Percentiles rank a stretch among this genome's conserved stretches.
phyloP scores from a whole-genome alignment of 208 protist genomes.

The Trypanosomatidae sp. region DNA sequence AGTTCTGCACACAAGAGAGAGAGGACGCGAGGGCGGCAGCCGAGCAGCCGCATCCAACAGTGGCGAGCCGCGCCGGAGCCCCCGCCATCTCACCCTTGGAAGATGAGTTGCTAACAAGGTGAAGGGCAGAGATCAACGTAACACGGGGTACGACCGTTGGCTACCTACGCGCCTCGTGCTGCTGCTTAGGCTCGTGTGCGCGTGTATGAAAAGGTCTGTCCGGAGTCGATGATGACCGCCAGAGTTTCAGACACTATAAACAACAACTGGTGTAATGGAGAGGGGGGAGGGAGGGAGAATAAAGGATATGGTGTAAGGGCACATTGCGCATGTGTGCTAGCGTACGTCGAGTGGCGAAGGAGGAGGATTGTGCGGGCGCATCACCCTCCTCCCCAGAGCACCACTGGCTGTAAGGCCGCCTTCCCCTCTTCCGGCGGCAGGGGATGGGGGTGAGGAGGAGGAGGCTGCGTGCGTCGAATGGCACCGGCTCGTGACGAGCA shows the following conservation, averaged over 20 bases:
- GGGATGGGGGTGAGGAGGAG: not conserved
- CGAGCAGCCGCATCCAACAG: conserved; percentile 2
- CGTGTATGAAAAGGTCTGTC: not conserved
- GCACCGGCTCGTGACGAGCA: not conserved
- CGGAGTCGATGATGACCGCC: not conserved
- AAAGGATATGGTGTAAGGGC: not conserved
- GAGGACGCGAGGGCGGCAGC: not conserved
- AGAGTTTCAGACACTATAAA: not conserved
- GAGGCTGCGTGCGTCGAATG: not conserved
- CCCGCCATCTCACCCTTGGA: not conserved
- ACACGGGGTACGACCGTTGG: not conserved
- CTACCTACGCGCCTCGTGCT: not conserved
- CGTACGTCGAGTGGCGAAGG: not conserved
- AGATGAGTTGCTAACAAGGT: not conserved
- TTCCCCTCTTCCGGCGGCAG: not conserved
- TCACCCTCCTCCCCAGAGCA: not conserved
- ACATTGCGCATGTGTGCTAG: not conserved
- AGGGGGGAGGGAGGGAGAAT: not conserved
- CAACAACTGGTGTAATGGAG: no score
- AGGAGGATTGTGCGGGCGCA: not conserved
- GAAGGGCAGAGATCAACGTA: not conserved
- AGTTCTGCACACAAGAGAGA: not conserved
- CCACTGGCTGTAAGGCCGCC: not conserved
- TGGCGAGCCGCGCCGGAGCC: not conserved
- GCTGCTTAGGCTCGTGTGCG: not conserved